Evolutionary conservation across 768 basidiomycete species (phyloP), one percentile per base, ranked within the genome.

Genomic region (Pseudohyphozyma bogoriensis): DNA sequence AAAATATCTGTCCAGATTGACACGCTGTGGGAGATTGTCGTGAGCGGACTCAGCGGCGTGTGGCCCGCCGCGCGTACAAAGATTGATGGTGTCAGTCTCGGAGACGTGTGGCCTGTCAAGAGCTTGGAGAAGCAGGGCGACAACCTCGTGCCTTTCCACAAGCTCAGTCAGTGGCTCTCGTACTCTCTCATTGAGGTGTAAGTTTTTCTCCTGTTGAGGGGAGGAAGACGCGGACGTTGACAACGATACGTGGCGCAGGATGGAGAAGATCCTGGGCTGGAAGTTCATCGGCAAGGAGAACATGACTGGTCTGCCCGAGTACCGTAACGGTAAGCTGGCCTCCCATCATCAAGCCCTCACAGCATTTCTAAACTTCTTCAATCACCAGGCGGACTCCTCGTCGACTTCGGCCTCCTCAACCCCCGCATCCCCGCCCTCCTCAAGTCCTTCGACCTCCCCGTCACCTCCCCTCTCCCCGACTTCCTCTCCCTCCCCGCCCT

Each of bases 301-400:
- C 67, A 81, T 91, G 81, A 95, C 91, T 0, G 93, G 93, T 3
- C 74, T 96, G 35, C 91, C 93, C 0, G 92, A 97, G 74, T 97
- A 97, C 74, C 82, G 92, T 45, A 95, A 95, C 65, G 93, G 89
- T 84, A 51, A n/a, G 74, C n/a, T 66, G 5, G 16, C 12, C 35
- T 26, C 8, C 37, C 44, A 29, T 16, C 35, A n/a, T 10, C 39
- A 33, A 15, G 20, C 40, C 37, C 12, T 4, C 28, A 28, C 12
- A 31, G 0, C 10, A 42, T 18, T 18, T 0, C 26, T 31, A 13
- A 7, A 0, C 28, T 15, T 20, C 22, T 18, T 22, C 0, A 28
- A 32, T 24, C 24, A 22, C 58, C 62, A 89, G 89, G 92, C 28
- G 93, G 93, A 9, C 79, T 99, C 3, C 77, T 95, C 29, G 74